Conservation (phyloP, 306 rosid species). For the Ammopiptanthus mongolicus region DNA sequence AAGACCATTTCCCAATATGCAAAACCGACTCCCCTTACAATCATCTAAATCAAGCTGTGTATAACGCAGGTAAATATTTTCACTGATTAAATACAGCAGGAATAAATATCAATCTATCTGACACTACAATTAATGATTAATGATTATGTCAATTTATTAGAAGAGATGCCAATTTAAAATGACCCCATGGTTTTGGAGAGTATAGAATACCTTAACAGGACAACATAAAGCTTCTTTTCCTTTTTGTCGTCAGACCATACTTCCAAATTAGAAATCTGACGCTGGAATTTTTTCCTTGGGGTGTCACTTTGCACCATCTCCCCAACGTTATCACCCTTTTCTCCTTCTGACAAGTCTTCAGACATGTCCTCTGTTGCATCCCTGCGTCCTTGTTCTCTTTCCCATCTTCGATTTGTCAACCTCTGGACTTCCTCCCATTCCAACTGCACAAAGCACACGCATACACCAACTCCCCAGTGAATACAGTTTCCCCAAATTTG, state of each 20-base stretch:
- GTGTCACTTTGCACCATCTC: slow-evolving; percentile 47
- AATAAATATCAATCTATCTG: slow-evolving; percentile 3
- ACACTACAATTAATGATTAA: slow-evolving; percentile 6
- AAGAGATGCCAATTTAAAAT: background rate
- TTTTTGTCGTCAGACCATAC: slow-evolving; percentile 85
- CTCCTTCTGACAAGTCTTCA: slow-evolving; percentile 88
- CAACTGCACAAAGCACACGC: slow-evolving; percentile 45
- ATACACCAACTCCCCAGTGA: background rate
- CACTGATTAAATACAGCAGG: background rate
- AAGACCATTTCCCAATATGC: background rate
- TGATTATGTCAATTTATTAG: background rate
- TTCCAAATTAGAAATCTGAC: slow-evolving; percentile 59
- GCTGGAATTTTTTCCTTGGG: slow-evolving; percentile 41
- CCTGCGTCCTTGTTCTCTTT: slow-evolving; percentile 74
- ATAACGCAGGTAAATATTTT: background rate
- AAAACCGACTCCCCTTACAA: background rate
- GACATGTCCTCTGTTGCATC: slow-evolving; percentile 85
- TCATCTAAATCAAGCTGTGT: background rate
- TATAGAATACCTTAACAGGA: slow-evolving; percentile 58
- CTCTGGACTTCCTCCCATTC: slow-evolving; percentile 76
- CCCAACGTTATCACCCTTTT: slow-evolving; percentile 55
- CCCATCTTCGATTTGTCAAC: slow-evolving; percentile 53
- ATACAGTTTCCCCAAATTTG: background rate
- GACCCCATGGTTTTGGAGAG: background rate
- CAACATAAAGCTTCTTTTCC: slow-evolving; percentile 72